Percentiles rank a stretch among this genome's conserved stretches.
phyloP scores from a whole-genome alignment of 1,139 yeast species.

The Blastobotrys malaysiensis region DNA sequence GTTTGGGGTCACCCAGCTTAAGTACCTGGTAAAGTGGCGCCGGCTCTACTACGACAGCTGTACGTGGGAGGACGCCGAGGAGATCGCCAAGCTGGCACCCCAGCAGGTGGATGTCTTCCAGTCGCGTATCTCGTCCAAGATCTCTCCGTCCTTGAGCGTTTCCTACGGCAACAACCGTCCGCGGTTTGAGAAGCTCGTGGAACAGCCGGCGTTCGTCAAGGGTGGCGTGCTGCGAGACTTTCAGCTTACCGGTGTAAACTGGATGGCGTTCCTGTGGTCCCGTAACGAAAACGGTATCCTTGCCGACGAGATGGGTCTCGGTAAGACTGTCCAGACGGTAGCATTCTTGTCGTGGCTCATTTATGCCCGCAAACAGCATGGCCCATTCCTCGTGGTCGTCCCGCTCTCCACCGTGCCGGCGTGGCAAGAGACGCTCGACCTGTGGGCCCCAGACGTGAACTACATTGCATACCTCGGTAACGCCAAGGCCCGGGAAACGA shows the following conservation, averaged over 20 bases:
- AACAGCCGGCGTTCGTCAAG: slow-evolving; percentile 86
- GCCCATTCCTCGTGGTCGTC: slow-evolving; percentile 94
- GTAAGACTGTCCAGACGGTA: slow-evolving; percentile 96
- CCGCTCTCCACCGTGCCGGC: slow-evolving; percentile 96
- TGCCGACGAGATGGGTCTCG: slow-evolving; percentile 99
- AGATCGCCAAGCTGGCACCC: slow-evolving; percentile 80
- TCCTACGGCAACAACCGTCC: slow-evolving; percentile 77
- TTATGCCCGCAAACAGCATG: slow-evolving; percentile 91
- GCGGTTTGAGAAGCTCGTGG: slow-evolving; percentile 74
- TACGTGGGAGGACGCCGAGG: slow-evolving; percentile 94
- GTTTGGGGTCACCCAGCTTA: slow-evolving; percentile 61
- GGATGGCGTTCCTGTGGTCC: slow-evolving; percentile 99
- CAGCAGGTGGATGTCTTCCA: slow-evolving; percentile 80
- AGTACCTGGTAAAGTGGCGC: slow-evolving; percentile 90
- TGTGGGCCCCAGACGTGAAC: slow-evolving; percentile 96
- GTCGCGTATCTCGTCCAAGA: slow-evolving; percentile 73
- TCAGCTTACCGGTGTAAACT: slow-evolving; percentile 94
- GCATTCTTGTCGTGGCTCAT: slow-evolving; percentile 91
- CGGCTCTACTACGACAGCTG: slow-evolving; percentile 91
- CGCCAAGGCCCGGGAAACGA: slow-evolving; percentile 73
- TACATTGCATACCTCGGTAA: slow-evolving; percentile 92
- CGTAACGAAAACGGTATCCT: slow-evolving; percentile 94
- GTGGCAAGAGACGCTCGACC: slow-evolving; percentile 98
- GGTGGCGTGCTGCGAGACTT: slow-evolving; percentile 93
- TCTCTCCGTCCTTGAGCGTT: slow-evolving; percentile 76